These are phyloP conservation scores for Trametes polyzona DNA, from an alignment of 1,284 basidiomycete genomes.

Conservation along the genomic window DNA sequence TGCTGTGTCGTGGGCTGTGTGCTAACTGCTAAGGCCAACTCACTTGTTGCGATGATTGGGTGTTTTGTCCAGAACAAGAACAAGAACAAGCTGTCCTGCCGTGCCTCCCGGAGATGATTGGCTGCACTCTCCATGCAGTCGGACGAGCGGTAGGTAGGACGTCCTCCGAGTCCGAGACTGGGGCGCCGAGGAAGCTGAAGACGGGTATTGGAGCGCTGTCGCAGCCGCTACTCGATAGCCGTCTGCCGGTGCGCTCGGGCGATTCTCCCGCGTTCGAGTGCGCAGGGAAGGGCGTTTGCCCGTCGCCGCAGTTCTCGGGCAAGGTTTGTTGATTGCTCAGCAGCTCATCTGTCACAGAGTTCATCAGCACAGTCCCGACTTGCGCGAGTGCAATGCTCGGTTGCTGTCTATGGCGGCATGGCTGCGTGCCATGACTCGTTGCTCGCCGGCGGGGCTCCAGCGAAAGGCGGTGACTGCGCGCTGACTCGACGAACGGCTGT, in stretches of 20 bases:
- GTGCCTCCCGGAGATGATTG: neutral
- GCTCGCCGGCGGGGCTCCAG: slow-evolving; percentile 10
- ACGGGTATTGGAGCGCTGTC: neutral
- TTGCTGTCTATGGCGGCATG: slow-evolving; percentile 4
- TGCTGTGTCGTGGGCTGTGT: slow-evolving; percentile 20
- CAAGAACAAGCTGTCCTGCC: neutral
- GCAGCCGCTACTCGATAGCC: slow-evolving; percentile 10
- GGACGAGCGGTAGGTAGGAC: neutral
- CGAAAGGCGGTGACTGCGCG: slow-evolving; percentile 12
- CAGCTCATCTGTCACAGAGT: slow-evolving; percentile 21
- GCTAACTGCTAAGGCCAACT: neutral
- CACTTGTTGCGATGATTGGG: slow-evolving; percentile 9
- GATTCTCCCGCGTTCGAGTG: slow-evolving; percentile 3
- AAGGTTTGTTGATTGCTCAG: slow-evolving; percentile 20
- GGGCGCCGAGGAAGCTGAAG: neutral
- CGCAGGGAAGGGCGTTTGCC: neutral
- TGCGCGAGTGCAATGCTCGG: slow-evolving; percentile 12
- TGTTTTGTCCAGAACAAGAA: neutral
- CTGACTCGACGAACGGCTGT: slow-evolving; percentile 24
- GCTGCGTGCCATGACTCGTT: slow-evolving; percentile 19
- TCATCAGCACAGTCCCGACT: slow-evolving; percentile 17
- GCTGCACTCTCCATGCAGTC: slow-evolving; percentile 7
- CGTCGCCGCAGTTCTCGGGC: slow-evolving; percentile 15
- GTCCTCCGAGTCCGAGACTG: neutral
- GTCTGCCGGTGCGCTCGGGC: slow-evolving; percentile 7